phyloP scores from a whole-genome alignment of 2,329 filamentous ascomycete genomes.

The Curvularia sp. region DNA sequence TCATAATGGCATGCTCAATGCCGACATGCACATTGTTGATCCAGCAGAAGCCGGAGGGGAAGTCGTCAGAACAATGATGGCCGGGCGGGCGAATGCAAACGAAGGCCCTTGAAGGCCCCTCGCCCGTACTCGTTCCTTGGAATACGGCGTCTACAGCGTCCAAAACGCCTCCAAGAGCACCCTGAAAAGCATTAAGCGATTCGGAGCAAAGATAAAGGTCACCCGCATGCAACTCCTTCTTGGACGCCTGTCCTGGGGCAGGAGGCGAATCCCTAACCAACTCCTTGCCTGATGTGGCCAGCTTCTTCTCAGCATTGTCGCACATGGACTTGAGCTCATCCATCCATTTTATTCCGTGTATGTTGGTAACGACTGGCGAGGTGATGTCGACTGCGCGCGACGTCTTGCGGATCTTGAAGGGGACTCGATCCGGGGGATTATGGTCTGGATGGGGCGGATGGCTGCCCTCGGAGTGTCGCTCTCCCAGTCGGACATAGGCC shows the following conservation, averaged over 20 bases:
- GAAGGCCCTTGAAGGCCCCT: slow-evolving; percentile 77
- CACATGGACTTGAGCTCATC: slow-evolving; percentile 87
- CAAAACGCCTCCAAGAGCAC: slow-evolving; percentile 88
- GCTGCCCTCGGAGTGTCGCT: slow-evolving; percentile 73
- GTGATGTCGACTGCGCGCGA: slow-evolving; percentile 72
- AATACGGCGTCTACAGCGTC: slow-evolving; percentile 92
- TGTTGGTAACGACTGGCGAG: slow-evolving; percentile 81
- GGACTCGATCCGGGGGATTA: slow-evolving; percentile 66
- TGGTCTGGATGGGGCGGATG: slow-evolving; percentile 71
- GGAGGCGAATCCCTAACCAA: slow-evolving; percentile 62
- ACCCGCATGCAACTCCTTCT: slow-evolving; percentile 78
- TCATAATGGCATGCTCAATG: slow-evolving; percentile 85
- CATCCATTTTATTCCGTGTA: slow-evolving; percentile 95
- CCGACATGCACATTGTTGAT: slow-evolving; percentile 98
- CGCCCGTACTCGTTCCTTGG: slow-evolving; percentile 52
- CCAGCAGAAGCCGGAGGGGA: slow-evolving; percentile 97
- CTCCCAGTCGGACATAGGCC: slow-evolving; percentile 90
- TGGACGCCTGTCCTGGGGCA: slow-evolving; percentile 58
- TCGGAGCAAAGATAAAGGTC: slow-evolving; percentile 91
- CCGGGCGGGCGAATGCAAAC: slow-evolving; percentile 92
- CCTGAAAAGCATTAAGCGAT: slow-evolving; percentile 86
- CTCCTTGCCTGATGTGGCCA: slow-evolving; percentile 80
- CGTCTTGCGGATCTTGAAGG: slow-evolving; percentile 87
- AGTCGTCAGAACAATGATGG: slow-evolving; percentile 89
- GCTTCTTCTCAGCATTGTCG: slow-evolving; percentile 75